Evolutionary conservation across 73 alveolate genomes (phyloP), one percentile per base, ranked within the genome.

Genomic region (Diophrys sp.): DNA sequence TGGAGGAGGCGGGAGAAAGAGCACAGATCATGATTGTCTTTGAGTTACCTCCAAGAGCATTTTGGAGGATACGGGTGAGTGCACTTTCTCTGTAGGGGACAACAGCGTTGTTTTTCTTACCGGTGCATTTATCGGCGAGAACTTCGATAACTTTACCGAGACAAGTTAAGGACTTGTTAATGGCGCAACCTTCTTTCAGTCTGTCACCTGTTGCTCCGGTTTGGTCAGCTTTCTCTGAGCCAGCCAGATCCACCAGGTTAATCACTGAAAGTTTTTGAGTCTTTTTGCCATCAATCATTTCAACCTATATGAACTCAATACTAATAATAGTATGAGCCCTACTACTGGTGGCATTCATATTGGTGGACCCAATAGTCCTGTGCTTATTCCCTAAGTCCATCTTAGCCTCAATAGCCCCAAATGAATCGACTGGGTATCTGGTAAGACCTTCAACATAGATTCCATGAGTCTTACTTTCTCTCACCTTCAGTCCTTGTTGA

Each of bases 11-110:
- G 0, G 99, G 99, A 25, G 98, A 89, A 29, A 98, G 90, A 18
- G 99, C 99, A 75, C 99, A 97, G 55, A 98, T 97, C 99, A 98
- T 98, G 72, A 97, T 89, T 28, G 99, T 98, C 93, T 97, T 98
- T 28, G 98, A 85, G 79, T 97, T 89, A 53, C 98, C 98, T 75
- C 99, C 99, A 11, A 98, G 91, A 0, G 99, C 99, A 88, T 98
- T 98, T 77, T 97, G 97, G 70, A 98, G 85, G 71, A 98, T 97
- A 75, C 99, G 94, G 54, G 99, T 98, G 71, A 98, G 91, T 29
- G 96, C 95, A 33, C 98, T 87, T 78, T 98, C 99, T 80, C 99
- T 87, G 92, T 96, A 98, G 5, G 99, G 99, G 27, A 97, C 89
- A 2, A 87, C 76, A 55, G 57, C 80, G 56, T 87, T 87, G 33